Conservation (phyloP, 2,329 filamentous ascomycete genomes). For the Fusarium scirpi region DNA sequence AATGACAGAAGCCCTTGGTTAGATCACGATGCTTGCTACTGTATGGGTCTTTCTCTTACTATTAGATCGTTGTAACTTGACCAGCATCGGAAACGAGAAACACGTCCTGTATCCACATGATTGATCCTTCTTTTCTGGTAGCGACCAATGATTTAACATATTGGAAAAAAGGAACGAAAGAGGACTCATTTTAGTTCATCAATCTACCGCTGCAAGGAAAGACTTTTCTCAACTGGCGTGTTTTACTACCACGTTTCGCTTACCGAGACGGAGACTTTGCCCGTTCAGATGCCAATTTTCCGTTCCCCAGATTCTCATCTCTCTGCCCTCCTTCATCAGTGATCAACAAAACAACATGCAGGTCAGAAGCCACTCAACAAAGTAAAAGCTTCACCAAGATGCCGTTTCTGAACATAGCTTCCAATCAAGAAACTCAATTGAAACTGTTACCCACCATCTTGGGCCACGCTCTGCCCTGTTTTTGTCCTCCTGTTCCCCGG, state of each 20-base stretch:
- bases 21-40: slow-evolving; percentile 9
- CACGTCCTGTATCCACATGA: slow-evolving; percentile 24
- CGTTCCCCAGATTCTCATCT: slow-evolving; percentile 26
- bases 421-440: slow-evolving; percentile 1
- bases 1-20: slow-evolving; percentile 12
- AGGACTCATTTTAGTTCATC: neutral
- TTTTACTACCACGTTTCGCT: slow-evolving; percentile 25
- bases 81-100: slow-evolving; percentile 28
- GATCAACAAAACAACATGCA: slow-evolving; percentile 6
- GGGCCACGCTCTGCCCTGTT: slow-evolving; percentile 22
- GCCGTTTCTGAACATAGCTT: slow-evolving; percentile 13
- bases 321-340: slow-evolving; percentile 25
- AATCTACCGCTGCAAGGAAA: slow-evolving; percentile 1
- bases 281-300: neutral
- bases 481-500: slow-evolving; percentile 20
- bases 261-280: neutral
- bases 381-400: slow-evolving; percentile 12
- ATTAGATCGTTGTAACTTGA: slow-evolving; percentile 17
- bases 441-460: slow-evolving; percentile 26
- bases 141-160: slow-evolving; percentile 29
- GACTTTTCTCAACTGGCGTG: slow-evolving; percentile 22
- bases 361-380: slow-evolving; percentile 7
- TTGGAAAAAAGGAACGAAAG: slow-evolving; percentile 26
- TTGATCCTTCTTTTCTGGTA: slow-evolving; percentile 27
- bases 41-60: slow-evolving; percentile 9